Evolutionary conservation across 75 land plant genomes (phyloP).

Genomic region (Picea glauca): DNA sequence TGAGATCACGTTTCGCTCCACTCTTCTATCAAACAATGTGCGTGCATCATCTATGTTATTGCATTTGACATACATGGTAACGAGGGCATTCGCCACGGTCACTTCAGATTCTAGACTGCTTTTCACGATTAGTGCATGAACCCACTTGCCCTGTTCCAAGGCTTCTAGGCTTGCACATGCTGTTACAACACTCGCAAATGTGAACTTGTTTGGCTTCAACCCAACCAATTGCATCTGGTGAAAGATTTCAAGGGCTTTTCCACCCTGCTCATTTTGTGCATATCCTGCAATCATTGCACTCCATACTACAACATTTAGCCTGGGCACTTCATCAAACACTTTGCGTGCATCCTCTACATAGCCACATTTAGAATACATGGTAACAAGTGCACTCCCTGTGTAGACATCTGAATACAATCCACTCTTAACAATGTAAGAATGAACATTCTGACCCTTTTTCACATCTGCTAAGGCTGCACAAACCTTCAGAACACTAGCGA

Average conservation of each 20-base stretch:
- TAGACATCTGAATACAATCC: neutral
- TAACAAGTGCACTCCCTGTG: conserved; percentile 9
- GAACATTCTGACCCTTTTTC: conserved; percentile 7
- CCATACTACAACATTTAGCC: neutral
- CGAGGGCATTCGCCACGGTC: neutral
- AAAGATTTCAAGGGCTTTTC: conserved; percentile 6
- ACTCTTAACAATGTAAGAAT: conserved; percentile 2
- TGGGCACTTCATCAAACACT: conserved; percentile 5
- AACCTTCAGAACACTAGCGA: neutral
- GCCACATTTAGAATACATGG: conserved; percentile 11
- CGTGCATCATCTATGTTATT: conserved; percentile 10
- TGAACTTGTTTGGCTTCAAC: neutral
- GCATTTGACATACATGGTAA: conserved; percentile 20
- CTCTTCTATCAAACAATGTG: neutral
- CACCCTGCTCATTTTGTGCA: neutral
- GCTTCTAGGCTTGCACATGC: conserved; percentile 3
- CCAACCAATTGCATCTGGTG: neutral
- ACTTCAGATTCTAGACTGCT: neutral
- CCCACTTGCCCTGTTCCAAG: conserved; percentile 4
- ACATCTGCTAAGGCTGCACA: neutral
- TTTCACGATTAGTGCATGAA: conserved; percentile 1
- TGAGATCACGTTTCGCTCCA: conserved; percentile 3
- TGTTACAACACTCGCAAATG: neutral
- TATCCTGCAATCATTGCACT: conserved; percentile 8
- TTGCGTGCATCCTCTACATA: conserved; percentile 8